Percentiles rank a stretch among this genome's conserved stretches.
Conservation (phyloP, 352 stramenopile genomes). For the Globisporangium ultimum region DNA sequence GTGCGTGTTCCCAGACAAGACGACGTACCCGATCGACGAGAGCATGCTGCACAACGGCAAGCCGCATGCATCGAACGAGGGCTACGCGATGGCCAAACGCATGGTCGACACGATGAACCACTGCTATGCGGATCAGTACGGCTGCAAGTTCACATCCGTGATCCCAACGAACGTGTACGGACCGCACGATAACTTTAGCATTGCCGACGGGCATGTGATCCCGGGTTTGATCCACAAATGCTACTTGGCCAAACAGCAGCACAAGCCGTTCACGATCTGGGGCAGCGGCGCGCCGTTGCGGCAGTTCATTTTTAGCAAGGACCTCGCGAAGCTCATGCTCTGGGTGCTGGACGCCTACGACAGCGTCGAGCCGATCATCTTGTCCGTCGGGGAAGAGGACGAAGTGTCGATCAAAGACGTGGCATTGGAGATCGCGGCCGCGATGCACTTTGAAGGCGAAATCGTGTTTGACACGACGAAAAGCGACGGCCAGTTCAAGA, state of each 20-base stretch:
- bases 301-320: slow-evolving; percentile 97
- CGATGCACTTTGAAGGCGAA: slow-evolving; percentile 81
- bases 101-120: slow-evolving; percentile 98
- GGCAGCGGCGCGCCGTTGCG: slow-evolving; percentile 92
- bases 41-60: slow-evolving; percentile 93
- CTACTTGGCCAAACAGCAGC: slow-evolving; percentile 92
- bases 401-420: slow-evolving; percentile 96
- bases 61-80: slow-evolving; percentile 81
- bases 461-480: slow-evolving; percentile 92
- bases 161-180: slow-evolving; percentile 99
- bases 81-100: slow-evolving; percentile 98
- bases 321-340: slow-evolving; percentile 95
- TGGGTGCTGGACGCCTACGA: slow-evolving; percentile 68
- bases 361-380: slow-evolving; percentile 94
- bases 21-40: slow-evolving; percentile 97
- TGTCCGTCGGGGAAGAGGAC: slow-evolving; percentile 92
- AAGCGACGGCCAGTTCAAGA: slow-evolving; percentile 99
- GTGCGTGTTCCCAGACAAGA: slow-evolving; percentile 99
- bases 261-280: slow-evolving; percentile 92
- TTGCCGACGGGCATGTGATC: slow-evolving; percentile 97
- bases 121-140: slow-evolving; percentile 96
- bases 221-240: slow-evolving; percentile 99
- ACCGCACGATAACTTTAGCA: slow-evolving; percentile 97
- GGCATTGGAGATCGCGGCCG: slow-evolving; percentile 67
- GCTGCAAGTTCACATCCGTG: slow-evolving; percentile 97